Evolutionary conservation across 148 eudicot species (phyloP).

Genomic region (Beta vulgaris): DNA sequence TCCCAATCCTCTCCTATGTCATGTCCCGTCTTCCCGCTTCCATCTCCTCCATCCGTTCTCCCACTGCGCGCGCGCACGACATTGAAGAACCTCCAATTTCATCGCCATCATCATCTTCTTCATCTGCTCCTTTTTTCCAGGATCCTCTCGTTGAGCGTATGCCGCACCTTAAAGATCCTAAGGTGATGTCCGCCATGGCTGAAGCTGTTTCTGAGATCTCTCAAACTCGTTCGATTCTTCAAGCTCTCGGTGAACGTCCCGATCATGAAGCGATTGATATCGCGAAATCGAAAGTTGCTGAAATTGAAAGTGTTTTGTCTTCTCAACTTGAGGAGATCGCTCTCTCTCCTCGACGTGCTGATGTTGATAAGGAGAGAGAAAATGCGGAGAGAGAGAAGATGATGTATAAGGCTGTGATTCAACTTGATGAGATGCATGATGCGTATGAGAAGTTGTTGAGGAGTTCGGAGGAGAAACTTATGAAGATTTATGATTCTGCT

Average conservation of each 20-base stretch:
- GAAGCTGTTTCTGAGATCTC: constrained; percentile 65
- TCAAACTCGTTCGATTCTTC: constrained; percentile 57
- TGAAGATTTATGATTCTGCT: constrained; percentile 58
- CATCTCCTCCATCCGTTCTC: constrained; percentile 27
- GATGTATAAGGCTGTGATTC: constrained; percentile 52
- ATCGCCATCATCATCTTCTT: not conserved
- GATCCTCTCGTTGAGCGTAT: constrained; percentile 59
- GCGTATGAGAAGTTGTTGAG: constrained; percentile 51
- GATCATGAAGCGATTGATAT: constrained; percentile 76
- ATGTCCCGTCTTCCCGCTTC: constrained; percentile 58
- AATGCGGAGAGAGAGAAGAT: constrained; percentile 50
- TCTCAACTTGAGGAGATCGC: constrained; percentile 43
- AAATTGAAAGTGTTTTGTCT: constrained; percentile 38
- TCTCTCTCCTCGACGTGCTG: constrained; percentile 31
- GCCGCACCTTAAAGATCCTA: constrained; percentile 72
- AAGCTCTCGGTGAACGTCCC: constrained; percentile 60
- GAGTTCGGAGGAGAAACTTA: constrained; percentile 49
- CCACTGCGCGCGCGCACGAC: constrained; percentile 45
- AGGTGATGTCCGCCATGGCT: constrained; percentile 57
- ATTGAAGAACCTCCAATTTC: constrained; percentile 51
- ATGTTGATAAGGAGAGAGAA: constrained; percentile 24
- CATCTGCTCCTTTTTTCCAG: constrained; percentile 33
- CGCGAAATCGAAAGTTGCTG: constrained; percentile 47
- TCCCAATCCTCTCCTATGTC: constrained; percentile 79
- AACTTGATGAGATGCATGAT: constrained; percentile 65